Conservation (phyloP, 2,329 filamentous ascomycete species). For the Pezicula radicicola region DNA sequence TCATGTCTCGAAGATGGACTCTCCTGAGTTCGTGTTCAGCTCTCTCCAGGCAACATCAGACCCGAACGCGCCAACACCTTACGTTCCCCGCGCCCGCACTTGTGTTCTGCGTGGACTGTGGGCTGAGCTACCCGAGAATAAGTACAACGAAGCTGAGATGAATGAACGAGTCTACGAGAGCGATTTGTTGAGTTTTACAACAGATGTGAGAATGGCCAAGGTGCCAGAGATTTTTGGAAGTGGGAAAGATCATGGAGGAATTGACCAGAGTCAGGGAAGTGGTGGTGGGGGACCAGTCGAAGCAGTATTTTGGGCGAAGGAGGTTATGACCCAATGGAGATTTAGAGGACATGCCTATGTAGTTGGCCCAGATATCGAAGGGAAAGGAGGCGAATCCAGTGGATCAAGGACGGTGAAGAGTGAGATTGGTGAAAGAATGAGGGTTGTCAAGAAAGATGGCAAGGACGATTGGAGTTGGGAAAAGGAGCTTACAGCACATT, state of each 20-base stretch:
- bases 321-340: conserved; percentile 77
- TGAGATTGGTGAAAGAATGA: conserved; percentile 62
- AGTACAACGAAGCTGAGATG: conserved; percentile 66
- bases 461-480: conserved; percentile 62
- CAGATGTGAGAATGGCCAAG: conserved; percentile 86
- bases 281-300: conserved; percentile 73
- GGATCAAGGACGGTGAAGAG: conserved; percentile 57
- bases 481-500: conserved; percentile 79
- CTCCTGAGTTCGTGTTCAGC: conserved; percentile 36
- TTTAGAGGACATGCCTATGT: conserved; percentile 74
- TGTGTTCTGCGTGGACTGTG: conserved; percentile 88
- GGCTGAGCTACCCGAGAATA: conserved; percentile 67
- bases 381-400: conserved; percentile 40
- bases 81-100: conserved; percentile 61
- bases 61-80: conserved; percentile 31
- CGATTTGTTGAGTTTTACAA: conserved; percentile 81
- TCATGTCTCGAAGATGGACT: conserved; percentile 31
- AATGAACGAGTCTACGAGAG: conserved; percentile 72
- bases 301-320: conserved; percentile 76
- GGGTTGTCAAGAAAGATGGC: conserved; percentile 37
- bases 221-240: conserved; percentile 63
- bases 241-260: conserved; percentile 41
- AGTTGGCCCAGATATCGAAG: conserved; percentile 66
- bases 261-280: conserved; percentile 42
- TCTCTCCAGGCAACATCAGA: conserved; percentile 39